Conservation (phyloP, 140 eudicot genomes). For the Anethum foeniculum region DNA sequence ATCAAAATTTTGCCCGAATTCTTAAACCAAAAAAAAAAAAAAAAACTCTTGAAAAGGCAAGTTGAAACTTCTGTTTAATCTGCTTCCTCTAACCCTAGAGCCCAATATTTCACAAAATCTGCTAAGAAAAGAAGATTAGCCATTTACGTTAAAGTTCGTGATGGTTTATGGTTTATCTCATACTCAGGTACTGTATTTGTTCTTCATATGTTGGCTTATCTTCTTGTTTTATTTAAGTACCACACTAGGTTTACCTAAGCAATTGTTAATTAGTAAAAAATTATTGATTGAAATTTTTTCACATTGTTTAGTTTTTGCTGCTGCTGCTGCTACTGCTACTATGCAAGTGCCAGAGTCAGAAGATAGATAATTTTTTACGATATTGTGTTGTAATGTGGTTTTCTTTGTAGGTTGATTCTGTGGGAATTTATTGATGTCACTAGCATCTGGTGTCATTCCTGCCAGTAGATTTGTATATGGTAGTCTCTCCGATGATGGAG, state of each 20-base stretch:
- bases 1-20: too few relatives aligned
- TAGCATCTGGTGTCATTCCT: not conserved
- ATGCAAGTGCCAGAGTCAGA: not conserved
- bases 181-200: not conserved
- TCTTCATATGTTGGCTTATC: too few relatives aligned
- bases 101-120: not conserved
- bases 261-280: not conserved
- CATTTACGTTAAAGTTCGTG: not conserved
- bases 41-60: not conserved
- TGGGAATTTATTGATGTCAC: not conserved
- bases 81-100: not conserved
- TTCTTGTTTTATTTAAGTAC: too few relatives aligned
- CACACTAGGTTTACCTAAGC: too few relatives aligned
- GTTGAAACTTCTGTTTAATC: not conserved
- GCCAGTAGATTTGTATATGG: not conserved
- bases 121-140: not conserved
- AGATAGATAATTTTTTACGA: not conserved
- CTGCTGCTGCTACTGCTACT: not conserved
- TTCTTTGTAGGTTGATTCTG: not conserved
- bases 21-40: too few relatives aligned
- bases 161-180: not conserved
- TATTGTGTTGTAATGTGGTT: not conserved
- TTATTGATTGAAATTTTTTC: not conserved
- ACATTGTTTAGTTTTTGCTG: not conserved
- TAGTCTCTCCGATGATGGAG: not conserved